Percentiles rank a stretch among this genome's conserved stretches.
Conservation (phyloP, 345 rosid genomes). For the Turritis glabra region DNA sequence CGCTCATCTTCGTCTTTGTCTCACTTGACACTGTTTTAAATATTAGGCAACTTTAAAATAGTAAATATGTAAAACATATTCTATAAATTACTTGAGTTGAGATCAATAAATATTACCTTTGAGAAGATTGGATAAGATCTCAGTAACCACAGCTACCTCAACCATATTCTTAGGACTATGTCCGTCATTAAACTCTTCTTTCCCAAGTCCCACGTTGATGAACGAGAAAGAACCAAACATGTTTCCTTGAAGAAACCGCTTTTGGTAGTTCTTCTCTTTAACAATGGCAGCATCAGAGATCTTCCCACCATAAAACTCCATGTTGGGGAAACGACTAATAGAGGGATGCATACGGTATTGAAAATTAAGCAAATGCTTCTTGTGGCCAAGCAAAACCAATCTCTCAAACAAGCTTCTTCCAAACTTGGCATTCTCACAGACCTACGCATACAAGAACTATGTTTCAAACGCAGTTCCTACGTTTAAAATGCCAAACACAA, state of each 20-base stretch:
- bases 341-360: slow-evolving; percentile 81
- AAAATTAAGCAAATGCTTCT: slow-evolving; percentile 51
- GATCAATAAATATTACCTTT: slow-evolving; percentile 33
- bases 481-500: background rate
- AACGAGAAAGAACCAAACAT: slow-evolving; percentile 49
- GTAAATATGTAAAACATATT: background rate
- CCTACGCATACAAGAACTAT: slow-evolving; percentile 28
- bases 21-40: slow-evolving; percentile 12
- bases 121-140: slow-evolving; percentile 31
- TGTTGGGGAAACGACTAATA: slow-evolving; percentile 60
- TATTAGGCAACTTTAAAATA: background rate
- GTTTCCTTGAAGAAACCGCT: slow-evolving; percentile 35
- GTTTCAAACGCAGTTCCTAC: background rate
- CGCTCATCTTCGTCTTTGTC: slow-evolving; percentile 28
- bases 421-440: slow-evolving; percentile 43
- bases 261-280: slow-evolving; percentile 26
- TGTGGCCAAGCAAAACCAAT: slow-evolving; percentile 45
- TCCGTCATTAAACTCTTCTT: slow-evolving; percentile 36
- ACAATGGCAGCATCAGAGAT: slow-evolving; percentile 52
- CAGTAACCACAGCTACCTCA: slow-evolving; percentile 41
- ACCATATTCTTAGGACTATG: slow-evolving; percentile 42
- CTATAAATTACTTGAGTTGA: no score
- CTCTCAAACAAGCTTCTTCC: slow-evolving; percentile 77
- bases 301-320: slow-evolving; percentile 41
- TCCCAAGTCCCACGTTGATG: slow-evolving; percentile 41